A percentile compares a stretch with the other conserved stretches of the same genome.
phyloP scores from a whole-genome alignment of 106 monocot genomes.

The Dioscorea dumetorum region DNA sequence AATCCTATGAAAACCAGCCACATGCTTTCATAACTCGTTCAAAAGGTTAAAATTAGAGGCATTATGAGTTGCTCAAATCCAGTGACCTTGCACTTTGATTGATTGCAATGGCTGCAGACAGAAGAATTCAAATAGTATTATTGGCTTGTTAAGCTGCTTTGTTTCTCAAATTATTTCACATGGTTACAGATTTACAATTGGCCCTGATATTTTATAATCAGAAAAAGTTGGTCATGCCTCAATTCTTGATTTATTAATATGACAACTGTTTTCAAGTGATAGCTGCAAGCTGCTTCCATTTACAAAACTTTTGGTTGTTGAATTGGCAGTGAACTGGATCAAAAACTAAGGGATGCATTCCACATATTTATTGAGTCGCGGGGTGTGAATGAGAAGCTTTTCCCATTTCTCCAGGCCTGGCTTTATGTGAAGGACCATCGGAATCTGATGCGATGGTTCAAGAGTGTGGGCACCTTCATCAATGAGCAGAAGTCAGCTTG shows the following conservation, averaged over 20 bases:
- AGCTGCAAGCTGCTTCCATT: neutral
- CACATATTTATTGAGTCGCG: constrained; percentile 75
- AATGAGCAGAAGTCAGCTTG: constrained; percentile 24
- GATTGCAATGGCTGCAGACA: too few relatives aligned
- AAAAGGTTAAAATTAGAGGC: too few relatives aligned
- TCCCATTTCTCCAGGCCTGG: constrained; percentile 92
- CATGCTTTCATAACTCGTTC: too few relatives aligned
- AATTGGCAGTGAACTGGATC: constrained; percentile 71
- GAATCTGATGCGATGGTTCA: constrained; percentile 87
- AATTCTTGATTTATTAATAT: neutral
- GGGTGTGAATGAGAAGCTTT: constrained; percentile 81
- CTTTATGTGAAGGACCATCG: constrained; percentile 93
- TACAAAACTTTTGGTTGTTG: neutral
- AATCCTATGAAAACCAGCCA: too few relatives aligned
- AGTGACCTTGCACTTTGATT: too few relatives aligned
- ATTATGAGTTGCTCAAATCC: too few relatives aligned
- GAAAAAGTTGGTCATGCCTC: neutral
- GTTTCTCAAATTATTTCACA: too few relatives aligned
- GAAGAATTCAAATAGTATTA: too few relatives aligned
- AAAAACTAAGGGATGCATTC: constrained; percentile 78
- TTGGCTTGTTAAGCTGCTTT: too few relatives aligned
- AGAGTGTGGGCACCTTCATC: constrained; percentile 63
- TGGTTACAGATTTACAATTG: neutral
- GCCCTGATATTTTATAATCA: neutral
- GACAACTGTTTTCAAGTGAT: neutral